phyloP scores from a whole-genome alignment of 2,329 filamentous ascomycete genomes.

The Aspergillus nomiae region DNA sequence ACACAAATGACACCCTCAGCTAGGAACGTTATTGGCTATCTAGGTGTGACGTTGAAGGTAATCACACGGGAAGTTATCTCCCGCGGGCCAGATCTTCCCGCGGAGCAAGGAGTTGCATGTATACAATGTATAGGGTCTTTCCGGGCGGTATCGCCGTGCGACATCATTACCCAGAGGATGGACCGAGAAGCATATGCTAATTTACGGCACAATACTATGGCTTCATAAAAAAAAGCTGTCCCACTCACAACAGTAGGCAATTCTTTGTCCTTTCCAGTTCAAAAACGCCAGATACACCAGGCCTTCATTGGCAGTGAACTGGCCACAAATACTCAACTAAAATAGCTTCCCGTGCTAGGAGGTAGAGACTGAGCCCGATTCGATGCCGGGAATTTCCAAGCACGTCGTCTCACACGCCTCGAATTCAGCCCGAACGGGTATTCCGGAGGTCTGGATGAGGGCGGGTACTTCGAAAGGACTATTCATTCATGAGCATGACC shows the following conservation, averaged over 20 bases:
- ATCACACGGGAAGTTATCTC: not conserved
- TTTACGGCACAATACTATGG: not conserved
- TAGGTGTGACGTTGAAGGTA: not conserved
- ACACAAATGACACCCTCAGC: not conserved
- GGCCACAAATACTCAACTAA: no score
- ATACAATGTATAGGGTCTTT: not conserved
- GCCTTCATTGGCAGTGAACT: not conserved
- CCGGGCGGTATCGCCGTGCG: not conserved
- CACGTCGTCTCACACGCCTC: not conserved
- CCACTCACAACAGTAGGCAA: no score
- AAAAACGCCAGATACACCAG: not conserved
- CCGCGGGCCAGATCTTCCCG: not conserved
- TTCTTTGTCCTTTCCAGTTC: not conserved
- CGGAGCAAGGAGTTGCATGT: not conserved
- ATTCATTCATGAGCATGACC: constrained; percentile 39
- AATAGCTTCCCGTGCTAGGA: no score
- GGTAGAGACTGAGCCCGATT: not conserved
- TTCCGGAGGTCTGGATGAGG: constrained; percentile 43
- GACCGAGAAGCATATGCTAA: not conserved
- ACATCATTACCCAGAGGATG: not conserved
- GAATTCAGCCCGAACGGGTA: not conserved
- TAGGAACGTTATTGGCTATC: not conserved
- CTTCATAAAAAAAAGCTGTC: not conserved
- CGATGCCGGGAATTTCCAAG: not conserved
- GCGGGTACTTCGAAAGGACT: constrained; percentile 44